Conservation (phyloP, 768 basidiomycete species). For the Termitomyces sp. region DNA sequence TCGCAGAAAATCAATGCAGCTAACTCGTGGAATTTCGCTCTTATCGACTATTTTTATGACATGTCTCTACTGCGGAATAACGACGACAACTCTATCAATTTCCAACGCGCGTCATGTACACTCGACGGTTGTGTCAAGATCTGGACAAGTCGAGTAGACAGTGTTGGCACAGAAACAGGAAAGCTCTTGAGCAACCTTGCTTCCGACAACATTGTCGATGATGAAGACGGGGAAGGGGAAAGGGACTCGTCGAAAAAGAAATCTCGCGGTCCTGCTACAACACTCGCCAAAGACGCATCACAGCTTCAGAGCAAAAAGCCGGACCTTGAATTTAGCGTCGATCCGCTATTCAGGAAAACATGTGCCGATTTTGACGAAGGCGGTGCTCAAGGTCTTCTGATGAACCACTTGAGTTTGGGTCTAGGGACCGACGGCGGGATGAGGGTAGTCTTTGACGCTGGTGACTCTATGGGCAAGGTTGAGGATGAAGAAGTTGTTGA, state of each 20-base stretch:
- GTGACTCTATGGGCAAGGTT: conserved; percentile 77
- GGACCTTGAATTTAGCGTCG: conserved; percentile 93
- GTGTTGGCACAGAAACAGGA: conserved; percentile 93
- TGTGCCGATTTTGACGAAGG: conserved; percentile 99
- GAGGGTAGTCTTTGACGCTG: conserved; percentile 93
- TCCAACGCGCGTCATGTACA: conserved; percentile 96
- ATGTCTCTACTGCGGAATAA: conserved; percentile 93
- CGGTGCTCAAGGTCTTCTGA: conserved; percentile 89
- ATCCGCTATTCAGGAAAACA: conserved; percentile 96
- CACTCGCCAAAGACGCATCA: conserved; percentile 80
- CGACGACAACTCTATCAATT: conserved; percentile 95
- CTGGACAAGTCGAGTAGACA: conserved; percentile 97
- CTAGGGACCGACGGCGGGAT: conserved; percentile 75
- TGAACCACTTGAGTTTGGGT: conserved; percentile 89
- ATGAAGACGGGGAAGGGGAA: conserved; percentile 59
- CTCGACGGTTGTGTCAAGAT: conserved; percentile 99
- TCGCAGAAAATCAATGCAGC: conserved; percentile 94
- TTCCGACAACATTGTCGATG: conserved; percentile 43
- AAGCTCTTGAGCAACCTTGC: conserved; percentile 90
- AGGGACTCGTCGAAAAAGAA: conserved; percentile 55
- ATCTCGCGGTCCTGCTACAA: conserved; percentile 66
- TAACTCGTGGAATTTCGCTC: conserved; percentile 96
- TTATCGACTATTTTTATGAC: conserved; percentile 99
- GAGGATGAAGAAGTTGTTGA: conserved; percentile 74
- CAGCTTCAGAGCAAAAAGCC: conserved; percentile 87